Base-by-base conservation (phyloP, 371 early-diverging fungal species). In the Mortierella sp. region DNA sequence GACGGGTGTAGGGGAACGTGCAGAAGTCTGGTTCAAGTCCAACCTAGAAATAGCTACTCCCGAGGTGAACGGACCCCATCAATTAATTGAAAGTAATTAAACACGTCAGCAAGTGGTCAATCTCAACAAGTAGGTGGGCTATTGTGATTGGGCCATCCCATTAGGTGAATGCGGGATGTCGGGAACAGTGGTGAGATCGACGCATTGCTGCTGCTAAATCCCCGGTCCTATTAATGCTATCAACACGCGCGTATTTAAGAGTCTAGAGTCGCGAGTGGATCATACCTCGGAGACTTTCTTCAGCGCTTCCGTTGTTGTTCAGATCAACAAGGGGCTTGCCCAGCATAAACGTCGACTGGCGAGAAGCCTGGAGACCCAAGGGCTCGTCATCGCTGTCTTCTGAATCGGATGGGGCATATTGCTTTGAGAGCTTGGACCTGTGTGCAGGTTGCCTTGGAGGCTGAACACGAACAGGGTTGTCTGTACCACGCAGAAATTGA, bases 381-480 rank as follows among this genome's bases (percentile, higher is more conserved):
- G 77, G 77, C 29, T 81, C 84, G 13, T 83, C 76, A 24, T 83
- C 84, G 41, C 79, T 79, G 31, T 76, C 83, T 37, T 79, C 84
- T 10, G 82, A 71, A 5, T 83, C 84, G 0, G 84, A 83, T 19
- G 84, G 84, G 2, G 84, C 76, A 53, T 83, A 83, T 37, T 83
- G 79, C 65, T 76, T 83, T 1, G 79, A 83, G n/a, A 83, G 71
- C 63, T 83, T 83, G 39, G 84, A 83, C 22, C 84, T 63, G 16
- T 74, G 67, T 1, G 68, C 64, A 7, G 79, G 76, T 31, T 74
- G 75, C 13, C 79, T 74, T 43, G 68, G 73, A 22, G 74, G 66
- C 52, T 61, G 74, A 1, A 26, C 43, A 40, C 69, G 75, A 52
- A 75, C 64, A 45, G 73, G 76, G 48, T 67, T 74, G 61, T 77